Evolutionary conservation across 495 filamentous ascomycete genomes (phyloP).

Genomic region (Aspergillus egyptiacus): DNA sequence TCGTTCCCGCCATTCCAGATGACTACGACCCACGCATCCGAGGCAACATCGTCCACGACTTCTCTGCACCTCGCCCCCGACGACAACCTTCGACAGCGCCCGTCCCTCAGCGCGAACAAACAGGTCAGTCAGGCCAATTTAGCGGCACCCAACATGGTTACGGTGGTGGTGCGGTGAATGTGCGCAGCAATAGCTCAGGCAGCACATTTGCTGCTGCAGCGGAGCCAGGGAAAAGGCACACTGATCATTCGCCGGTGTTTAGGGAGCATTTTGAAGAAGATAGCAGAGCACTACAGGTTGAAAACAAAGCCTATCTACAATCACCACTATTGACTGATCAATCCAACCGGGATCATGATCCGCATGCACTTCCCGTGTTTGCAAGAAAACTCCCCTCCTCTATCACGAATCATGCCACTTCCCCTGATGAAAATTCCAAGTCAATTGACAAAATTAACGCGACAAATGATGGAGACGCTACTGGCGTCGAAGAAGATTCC

Average conservation of each 20-base stretch:
- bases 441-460: slow-evolving; percentile 6
- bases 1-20: slow-evolving; percentile 57
- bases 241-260: slow-evolving; percentile 58
- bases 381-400: slow-evolving; percentile 45
- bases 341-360: slow-evolving; percentile 27
- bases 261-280: slow-evolving; percentile 65
- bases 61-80: slow-evolving; percentile 72
- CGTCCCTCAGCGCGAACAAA: slow-evolving; percentile 12
- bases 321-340: slow-evolving; percentile 39
- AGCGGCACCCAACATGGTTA: slow-evolving; percentile 11
- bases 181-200: not conserved
- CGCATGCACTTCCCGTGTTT: slow-evolving; percentile 43
- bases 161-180: not conserved
- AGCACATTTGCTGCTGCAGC: not conserved
- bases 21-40: slow-evolving; percentile 81
- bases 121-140: slow-evolving; percentile 8
- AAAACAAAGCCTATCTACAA: slow-evolving; percentile 46
- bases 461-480: slow-evolving; percentile 4
- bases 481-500: slow-evolving; percentile 22
- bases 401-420: slow-evolving; percentile 24
- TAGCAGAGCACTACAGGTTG: slow-evolving; percentile 41
- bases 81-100: slow-evolving; percentile 44
- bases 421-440: slow-evolving; percentile 11
- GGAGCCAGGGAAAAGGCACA: slow-evolving; percentile 31
- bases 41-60: slow-evolving; percentile 83